phyloP scores from a whole-genome alignment of 2,329 filamentous ascomycete species.

The Rutstroemia sp. region DNA sequence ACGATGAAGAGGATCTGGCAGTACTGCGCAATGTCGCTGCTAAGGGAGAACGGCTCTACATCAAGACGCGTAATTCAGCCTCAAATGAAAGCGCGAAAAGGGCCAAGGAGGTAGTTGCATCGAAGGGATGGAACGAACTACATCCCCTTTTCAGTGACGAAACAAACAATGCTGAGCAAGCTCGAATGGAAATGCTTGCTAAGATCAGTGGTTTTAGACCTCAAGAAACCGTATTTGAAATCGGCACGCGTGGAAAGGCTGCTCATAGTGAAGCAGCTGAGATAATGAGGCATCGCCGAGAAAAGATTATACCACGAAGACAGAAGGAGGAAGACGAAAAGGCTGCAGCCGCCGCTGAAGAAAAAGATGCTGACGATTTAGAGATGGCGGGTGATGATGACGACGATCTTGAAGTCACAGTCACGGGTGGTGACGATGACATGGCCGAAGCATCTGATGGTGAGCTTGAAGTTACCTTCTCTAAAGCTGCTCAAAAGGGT shows the following conservation, averaged over 20 bases:
- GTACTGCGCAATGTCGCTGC: constrained; percentile 64
- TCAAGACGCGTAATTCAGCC: constrained; percentile 82
- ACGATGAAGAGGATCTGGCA: constrained; percentile 67
- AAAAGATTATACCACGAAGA: constrained; percentile 55
- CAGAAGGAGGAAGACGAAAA: constrained; percentile 34
- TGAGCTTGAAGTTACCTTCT: constrained; percentile 65
- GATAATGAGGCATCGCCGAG: constrained; percentile 65
- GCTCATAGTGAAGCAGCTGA: constrained; percentile 59
- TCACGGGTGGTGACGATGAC: constrained; percentile 32
- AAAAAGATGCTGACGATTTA: constrained; percentile 25
- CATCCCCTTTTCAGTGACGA: constrained; percentile 75
- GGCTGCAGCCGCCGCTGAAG: constrained; percentile 26
- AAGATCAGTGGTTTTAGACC: constrained; percentile 84
- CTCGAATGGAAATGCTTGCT: constrained; percentile 79
- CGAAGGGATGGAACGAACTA: constrained; percentile 63
- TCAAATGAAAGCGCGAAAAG: constrained; percentile 86
- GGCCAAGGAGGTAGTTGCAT: constrained; percentile 67
- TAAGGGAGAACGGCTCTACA: constrained; percentile 90
- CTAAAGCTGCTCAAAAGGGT: constrained; percentile 45
- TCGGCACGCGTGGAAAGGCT: constrained; percentile 64
- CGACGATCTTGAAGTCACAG: constrained; percentile 31
- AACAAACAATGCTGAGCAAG: constrained; percentile 56
- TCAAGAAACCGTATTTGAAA: constrained; percentile 92
- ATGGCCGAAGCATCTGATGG: constrained; percentile 53
- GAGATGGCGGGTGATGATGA: constrained; percentile 29